These are phyloP conservation scores for Plectosphaerella plurivora DNA, from an alignment of 2,329 filamentous ascomycete species.

Conservation along the genomic window DNA sequence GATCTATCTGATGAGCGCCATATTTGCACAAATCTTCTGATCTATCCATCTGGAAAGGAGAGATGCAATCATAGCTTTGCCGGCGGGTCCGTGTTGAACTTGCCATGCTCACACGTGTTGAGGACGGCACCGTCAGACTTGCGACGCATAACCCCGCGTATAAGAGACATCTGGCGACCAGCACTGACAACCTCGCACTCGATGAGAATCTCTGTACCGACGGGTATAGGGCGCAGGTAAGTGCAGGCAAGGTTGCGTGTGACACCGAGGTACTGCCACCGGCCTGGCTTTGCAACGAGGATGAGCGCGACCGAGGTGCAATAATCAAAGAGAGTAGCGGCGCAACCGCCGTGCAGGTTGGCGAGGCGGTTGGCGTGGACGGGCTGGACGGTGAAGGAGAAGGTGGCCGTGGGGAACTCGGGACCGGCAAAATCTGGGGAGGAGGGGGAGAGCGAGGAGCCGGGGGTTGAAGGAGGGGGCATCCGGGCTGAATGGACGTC, in stretches of 20 bases:
- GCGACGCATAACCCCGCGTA: constrained; percentile 51
- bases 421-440: background rate
- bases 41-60: background rate
- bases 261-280: constrained; percentile 60
- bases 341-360: constrained; percentile 59
- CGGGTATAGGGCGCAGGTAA: constrained; percentile 59
- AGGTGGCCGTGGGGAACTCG: constrained; percentile 23
- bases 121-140: constrained; percentile 48
- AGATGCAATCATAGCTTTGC: too few species aligned
- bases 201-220: constrained; percentile 45
- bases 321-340: constrained; percentile 64
- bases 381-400: constrained; percentile 44
- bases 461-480: background rate
- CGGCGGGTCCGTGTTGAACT: constrained; percentile 53
- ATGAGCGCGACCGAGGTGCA: constrained; percentile 56
- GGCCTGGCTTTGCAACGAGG: constrained; percentile 52
- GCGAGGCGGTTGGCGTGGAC: constrained; percentile 47
- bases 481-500: background rate
- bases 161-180: constrained; percentile 47
- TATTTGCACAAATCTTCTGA: background rate
- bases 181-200: constrained; percentile 54
- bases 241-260: constrained; percentile 62
- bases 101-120: constrained; percentile 59
- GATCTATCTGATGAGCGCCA: too few species aligned
- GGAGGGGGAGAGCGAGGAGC: background rate